Evolutionary conservation across 768 basidiomycete genomes (phyloP).

Genomic region (Termitomyces bulborhizus): DNA sequence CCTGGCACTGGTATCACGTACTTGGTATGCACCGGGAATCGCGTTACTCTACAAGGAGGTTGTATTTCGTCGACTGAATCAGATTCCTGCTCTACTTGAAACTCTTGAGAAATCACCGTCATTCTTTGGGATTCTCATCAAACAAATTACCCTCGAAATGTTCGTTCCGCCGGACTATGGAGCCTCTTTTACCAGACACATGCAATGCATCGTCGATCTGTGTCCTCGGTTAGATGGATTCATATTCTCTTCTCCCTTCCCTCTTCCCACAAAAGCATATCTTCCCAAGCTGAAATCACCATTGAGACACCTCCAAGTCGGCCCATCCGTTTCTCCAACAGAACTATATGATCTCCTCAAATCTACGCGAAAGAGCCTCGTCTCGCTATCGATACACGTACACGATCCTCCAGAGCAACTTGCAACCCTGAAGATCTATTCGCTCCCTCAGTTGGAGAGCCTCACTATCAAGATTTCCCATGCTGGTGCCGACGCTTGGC

Average conservation of each 20-base stretch:
- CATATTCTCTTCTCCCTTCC: neutral
- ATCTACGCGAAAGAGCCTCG: neutral
- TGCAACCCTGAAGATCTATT: neutral
- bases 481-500: neutral
- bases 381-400: conserved; percentile 5
- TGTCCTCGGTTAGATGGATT: conserved; percentile 5
- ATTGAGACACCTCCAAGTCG: conserved; percentile 2
- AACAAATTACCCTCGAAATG: conserved; percentile 10
- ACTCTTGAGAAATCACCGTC: conserved; percentile 11
- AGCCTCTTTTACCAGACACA: conserved; percentile 5
- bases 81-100: conserved; percentile 15
- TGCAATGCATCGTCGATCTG: conserved; percentile 7
- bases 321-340: neutral
- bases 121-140: conserved; percentile 9
- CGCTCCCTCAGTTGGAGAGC: conserved; percentile 7
- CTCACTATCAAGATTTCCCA: conserved; percentile 3
- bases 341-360: conserved; percentile 2
- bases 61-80: conserved; percentile 16
- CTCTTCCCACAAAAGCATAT: conserved; percentile 2
- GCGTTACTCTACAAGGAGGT: conserved; percentile 21
- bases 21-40: conserved; percentile 19
- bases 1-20: conserved; percentile 19
- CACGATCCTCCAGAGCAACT: neutral
- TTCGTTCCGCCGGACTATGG: conserved; percentile 7
- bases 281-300: conserved; percentile 4